These are phyloP conservation scores for Phytophthora tentaculata DNA, from an alignment of 352 stramenopile species.

Conservation along the genomic window DNA sequence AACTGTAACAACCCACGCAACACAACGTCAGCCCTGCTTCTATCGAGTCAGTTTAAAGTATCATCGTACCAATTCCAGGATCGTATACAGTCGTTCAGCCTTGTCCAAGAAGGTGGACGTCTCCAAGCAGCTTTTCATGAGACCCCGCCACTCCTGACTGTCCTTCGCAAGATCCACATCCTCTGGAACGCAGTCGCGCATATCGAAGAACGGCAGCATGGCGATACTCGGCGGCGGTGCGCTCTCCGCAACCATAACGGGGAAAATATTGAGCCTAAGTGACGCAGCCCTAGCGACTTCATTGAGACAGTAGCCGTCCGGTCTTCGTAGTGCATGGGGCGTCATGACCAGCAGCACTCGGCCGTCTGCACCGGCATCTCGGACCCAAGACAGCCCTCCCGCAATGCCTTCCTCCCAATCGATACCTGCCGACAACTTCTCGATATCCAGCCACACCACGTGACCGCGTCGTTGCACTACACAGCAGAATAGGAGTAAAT, in stretches of 20 bases:
- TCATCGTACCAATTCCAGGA: slow-evolving; percentile 63
- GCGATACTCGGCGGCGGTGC: slow-evolving; percentile 67
- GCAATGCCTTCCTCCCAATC: slow-evolving; percentile 84
- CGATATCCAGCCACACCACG: slow-evolving; percentile 75
- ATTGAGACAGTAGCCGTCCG: slow-evolving; percentile 83
- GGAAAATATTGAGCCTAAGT: slow-evolving; percentile 73
- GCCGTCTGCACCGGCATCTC: slow-evolving; percentile 71
- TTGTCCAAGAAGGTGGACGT: slow-evolving; percentile 51
- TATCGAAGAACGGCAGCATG: slow-evolving; percentile 80
- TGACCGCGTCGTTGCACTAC: slow-evolving; percentile 71
- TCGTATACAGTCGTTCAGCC: slow-evolving; percentile 54
- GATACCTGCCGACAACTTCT: slow-evolving; percentile 69
- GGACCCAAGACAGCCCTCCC: slow-evolving; percentile 64
- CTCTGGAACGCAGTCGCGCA: slow-evolving; percentile 69
- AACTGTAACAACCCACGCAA: slow-evolving; percentile 46
- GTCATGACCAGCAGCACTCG: slow-evolving; percentile 84
- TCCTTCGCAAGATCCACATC: slow-evolving; percentile 34
- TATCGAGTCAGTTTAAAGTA: slow-evolving; percentile 4
- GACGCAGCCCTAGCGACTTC: slow-evolving; percentile 72
- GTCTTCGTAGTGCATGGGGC: slow-evolving; percentile 70
- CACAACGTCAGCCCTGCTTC: neutral
- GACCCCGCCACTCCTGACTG: slow-evolving; percentile 47
- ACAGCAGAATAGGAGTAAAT: slow-evolving; percentile 6
- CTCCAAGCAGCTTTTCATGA: slow-evolving; percentile 51
- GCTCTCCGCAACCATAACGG: slow-evolving; percentile 70